These are phyloP conservation scores for Bonnemaisonia californica DNA, from an alignment of 31 red algal species.

Conservation along the genomic window DNA sequence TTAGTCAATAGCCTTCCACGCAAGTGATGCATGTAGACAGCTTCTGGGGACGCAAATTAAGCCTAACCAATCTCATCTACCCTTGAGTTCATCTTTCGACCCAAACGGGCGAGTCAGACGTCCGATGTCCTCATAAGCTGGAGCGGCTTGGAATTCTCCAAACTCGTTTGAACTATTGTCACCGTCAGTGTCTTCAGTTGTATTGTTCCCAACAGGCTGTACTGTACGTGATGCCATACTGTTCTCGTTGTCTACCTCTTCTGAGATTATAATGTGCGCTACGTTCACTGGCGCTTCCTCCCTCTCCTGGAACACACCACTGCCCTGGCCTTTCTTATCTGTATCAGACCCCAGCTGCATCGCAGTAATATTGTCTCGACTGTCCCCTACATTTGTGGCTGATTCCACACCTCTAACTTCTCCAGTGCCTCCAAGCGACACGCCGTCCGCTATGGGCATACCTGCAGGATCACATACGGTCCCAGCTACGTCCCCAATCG, in stretches of 20 bases:
- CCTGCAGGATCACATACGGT: background rate
- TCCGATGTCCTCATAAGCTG: background rate
- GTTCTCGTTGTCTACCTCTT: background rate
- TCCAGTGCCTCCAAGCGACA: background rate
- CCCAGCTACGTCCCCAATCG: background rate
- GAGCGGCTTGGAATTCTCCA: conserved; percentile 34
- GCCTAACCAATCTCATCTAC: too few species aligned
- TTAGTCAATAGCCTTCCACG: too few species aligned
- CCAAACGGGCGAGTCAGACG: background rate
- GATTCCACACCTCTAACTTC: background rate
- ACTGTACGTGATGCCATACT: background rate
- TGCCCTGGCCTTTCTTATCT: background rate
- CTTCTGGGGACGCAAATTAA: too few species aligned
- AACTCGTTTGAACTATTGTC: conserved; percentile 42
- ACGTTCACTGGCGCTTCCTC: background rate
- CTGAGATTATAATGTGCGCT: background rate
- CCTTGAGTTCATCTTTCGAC: background rate
- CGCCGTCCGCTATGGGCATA: background rate
- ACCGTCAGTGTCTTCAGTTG: background rate
- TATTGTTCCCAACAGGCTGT: background rate
- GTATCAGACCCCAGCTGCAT: background rate
- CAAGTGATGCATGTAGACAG: too few species aligned
- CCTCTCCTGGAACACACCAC: background rate
- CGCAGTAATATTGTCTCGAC: background rate
- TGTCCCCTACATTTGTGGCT: background rate